Evolutionary conservation across 495 filamentous ascomycete genomes (phyloP).

Genomic region (Lichina pygmaea): DNA sequence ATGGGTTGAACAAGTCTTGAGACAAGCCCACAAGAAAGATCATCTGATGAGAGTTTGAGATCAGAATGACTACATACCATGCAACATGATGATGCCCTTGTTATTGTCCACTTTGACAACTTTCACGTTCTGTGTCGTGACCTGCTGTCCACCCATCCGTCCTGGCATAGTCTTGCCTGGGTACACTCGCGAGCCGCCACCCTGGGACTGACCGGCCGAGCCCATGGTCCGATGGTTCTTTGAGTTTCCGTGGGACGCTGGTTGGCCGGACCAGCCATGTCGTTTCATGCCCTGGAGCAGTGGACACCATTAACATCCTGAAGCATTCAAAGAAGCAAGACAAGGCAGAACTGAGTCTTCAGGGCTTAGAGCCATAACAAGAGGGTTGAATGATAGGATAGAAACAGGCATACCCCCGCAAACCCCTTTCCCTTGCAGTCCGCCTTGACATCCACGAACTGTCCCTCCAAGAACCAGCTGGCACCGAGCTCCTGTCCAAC

Average conservation of each 20-base stretch:
- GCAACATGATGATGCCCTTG: constrained; percentile 68
- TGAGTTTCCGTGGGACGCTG: constrained; percentile 81
- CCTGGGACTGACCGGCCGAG: constrained; percentile 64
- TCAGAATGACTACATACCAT: constrained; percentile 22
- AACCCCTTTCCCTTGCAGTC: constrained; percentile 71
- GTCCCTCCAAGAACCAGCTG: constrained; percentile 70
- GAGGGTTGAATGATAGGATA: not conserved
- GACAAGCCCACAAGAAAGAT: not conserved
- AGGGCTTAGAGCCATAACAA: not conserved
- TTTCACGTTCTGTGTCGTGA: constrained; percentile 73
- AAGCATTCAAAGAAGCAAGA: too few species aligned
- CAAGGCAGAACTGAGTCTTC: not conserved
- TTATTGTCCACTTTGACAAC: constrained; percentile 64
- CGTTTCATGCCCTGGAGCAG: constrained; percentile 57
- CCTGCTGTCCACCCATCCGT: constrained; percentile 66
- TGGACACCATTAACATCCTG: too few species aligned
- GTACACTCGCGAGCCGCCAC: constrained; percentile 68
- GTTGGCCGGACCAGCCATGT: constrained; percentile 67
- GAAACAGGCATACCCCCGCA: constrained; percentile 24
- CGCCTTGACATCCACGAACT: constrained; percentile 65
- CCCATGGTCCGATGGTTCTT: constrained; percentile 76
- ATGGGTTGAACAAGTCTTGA: not conserved
- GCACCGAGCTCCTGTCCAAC: constrained; percentile 50
- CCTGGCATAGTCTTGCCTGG: constrained; percentile 97
- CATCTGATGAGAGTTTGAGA: not conserved